Conservation (phyloP, 192 early-diverging fungal genomes). For the Kappamyces sp. region DNA sequence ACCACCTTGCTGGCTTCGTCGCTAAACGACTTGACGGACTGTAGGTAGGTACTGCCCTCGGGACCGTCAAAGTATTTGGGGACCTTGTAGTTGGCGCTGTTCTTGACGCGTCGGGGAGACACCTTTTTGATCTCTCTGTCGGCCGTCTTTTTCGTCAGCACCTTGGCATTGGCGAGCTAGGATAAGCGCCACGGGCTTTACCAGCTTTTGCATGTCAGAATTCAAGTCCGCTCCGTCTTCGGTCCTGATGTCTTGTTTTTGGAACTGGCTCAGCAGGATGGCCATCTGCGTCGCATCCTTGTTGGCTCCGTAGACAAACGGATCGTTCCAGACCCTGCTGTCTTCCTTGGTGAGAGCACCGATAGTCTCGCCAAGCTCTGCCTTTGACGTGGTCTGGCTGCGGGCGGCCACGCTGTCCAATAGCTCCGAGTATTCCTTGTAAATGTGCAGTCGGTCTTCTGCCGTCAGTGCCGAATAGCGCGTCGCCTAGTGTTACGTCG, state of each 20-base stretch:
- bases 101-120: no score
- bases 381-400: background rate
- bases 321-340: background rate
- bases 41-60: conserved; percentile 15
- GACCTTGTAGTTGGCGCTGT: no score
- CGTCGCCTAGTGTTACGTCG: background rate
- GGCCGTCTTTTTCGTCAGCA: no score
- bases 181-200: no score
- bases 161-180: no score
- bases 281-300: conserved; percentile 13
- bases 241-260: background rate
- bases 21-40: background rate
- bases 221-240: no score
- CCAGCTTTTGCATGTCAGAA: no score
- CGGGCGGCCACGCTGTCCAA: background rate
- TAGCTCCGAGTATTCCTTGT: background rate
- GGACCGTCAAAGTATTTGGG: conserved; percentile 25
- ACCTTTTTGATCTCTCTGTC: no score
- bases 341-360: background rate
- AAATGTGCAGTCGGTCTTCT: background rate
- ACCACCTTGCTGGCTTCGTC: no score
- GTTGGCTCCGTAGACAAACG: conserved; percentile 6
- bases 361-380: conserved; percentile 12
- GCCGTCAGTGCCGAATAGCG: background rate
- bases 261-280: conserved; percentile 3